phyloP scores from a whole-genome alignment of 2,329 filamentous ascomycete species.

The Colletotrichum theobromicola region DNA sequence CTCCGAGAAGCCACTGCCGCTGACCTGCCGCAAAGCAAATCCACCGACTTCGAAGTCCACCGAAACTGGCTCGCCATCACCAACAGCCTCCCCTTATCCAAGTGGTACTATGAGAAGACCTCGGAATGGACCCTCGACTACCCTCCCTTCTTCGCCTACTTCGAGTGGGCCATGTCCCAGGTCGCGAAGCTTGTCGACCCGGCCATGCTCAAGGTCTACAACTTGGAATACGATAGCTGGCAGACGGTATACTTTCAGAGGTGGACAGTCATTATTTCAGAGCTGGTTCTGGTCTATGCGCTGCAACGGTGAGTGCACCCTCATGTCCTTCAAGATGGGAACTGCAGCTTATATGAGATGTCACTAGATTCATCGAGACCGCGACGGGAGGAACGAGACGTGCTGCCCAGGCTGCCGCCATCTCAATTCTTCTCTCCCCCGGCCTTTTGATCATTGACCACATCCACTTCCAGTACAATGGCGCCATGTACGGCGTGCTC shows the following conservation, averaged over 20 bases:
- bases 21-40: conserved; percentile 70
- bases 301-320: conserved; percentile 66
- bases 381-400: conserved; percentile 69
- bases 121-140: conserved; percentile 99
- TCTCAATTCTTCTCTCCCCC: conserved; percentile 90
- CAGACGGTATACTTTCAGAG: conserved; percentile 94
- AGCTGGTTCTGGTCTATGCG: conserved; percentile 83
- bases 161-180: conserved; percentile 92
- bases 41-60: conserved; percentile 98
- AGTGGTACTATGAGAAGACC: conserved; percentile 97
- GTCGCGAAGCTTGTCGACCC: conserved; percentile 78
- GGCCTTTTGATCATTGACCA: conserved; percentile 97
- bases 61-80: conserved; percentile 98
- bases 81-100: conserved; percentile 80
- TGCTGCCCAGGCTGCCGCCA: conserved; percentile 82
- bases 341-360: neutral
- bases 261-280: conserved; percentile 83
- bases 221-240: conserved; percentile 88
- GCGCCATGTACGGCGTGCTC: conserved; percentile 90
- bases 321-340: neutral
- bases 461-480: conserved; percentile 99
- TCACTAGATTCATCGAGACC: conserved; percentile 73
- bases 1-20: neutral
- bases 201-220: conserved; percentile 80
- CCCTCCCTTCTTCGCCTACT: conserved; percentile 96